Percentiles rank a stretch among this genome's conserved stretches.
phyloP scores from a whole-genome alignment of 495 filamentous ascomycete genomes.

The Xylaria flabelliformis region DNA sequence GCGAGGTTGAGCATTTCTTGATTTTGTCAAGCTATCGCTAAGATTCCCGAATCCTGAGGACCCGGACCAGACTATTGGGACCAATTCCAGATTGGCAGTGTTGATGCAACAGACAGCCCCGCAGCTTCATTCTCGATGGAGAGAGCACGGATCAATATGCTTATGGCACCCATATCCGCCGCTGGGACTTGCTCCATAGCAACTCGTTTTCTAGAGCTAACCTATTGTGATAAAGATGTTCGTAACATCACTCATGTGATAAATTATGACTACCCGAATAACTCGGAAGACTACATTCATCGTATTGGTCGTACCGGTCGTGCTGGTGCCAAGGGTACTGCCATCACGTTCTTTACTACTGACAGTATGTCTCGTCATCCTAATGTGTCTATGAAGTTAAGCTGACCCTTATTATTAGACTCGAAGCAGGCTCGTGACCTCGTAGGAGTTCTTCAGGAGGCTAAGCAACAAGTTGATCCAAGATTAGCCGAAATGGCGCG shows the following conservation, averaged over 20 bases:
- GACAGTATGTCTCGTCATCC: constrained; percentile 74
- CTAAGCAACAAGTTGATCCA: constrained; percentile 98
- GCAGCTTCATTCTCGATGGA: constrained; percentile 63
- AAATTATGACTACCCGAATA: constrained; percentile 99
- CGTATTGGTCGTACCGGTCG: constrained; percentile 97
- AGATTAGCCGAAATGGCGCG: constrained; percentile 94
- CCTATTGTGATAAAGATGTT: constrained; percentile 85
- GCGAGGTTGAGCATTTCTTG: constrained; percentile 75
- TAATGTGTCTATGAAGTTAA: constrained; percentile 2
- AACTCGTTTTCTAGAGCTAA: constrained; percentile 73
- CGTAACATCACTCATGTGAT: constrained; percentile 99
- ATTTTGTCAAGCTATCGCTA: constrained; percentile 65
- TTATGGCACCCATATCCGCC: constrained; percentile 58
- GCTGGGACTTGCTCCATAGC: constrained; percentile 64
- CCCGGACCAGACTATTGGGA: constrained; percentile 74
- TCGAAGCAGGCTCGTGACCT: constrained; percentile 97
- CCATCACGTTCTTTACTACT: constrained; percentile 97
- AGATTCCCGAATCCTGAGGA: constrained; percentile 66
- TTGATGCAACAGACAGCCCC: constrained; percentile 61
- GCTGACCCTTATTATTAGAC: constrained; percentile 63
- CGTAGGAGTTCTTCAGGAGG: constrained; percentile 87
- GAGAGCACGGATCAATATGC: constrained; percentile 74
- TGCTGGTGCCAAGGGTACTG: constrained; percentile 90
- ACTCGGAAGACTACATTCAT: constrained; percentile 99
- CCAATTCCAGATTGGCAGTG: constrained; percentile 57